Base-by-base conservation (phyloP, 1,284 basidiomycete genomes). In the Rugosomyces carneus region DNA sequence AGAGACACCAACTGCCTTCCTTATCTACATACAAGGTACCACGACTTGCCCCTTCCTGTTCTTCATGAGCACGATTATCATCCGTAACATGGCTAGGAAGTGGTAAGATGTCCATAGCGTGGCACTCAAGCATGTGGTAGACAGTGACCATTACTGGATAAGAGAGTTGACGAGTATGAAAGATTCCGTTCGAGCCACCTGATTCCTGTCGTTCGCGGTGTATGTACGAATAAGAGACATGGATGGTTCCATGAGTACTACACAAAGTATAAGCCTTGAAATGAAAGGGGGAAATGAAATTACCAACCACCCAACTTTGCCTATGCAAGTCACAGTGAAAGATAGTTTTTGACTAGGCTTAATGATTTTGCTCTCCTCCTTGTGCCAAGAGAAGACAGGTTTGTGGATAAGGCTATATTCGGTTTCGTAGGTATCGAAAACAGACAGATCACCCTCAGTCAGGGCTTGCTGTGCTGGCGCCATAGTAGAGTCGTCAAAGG, bases 91-190 rank as follows among this genome's bases (percentile, higher is more conserved):
- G 32, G 19, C 32, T 46, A 15, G 73, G 73, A 55, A 80, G 79
- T 29, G 83, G 80, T 24, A 89, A 67, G 46, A 95, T 71, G 54
- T 89, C 84, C 77, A 96, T 83, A 26, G 75, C 73, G 49, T 84
- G 76, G 57, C 86, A 90, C 59, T 93, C 89, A 32, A 97, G 76
- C 69, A 93, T 93, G 51, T 91, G 88, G 60, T 94, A 94, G 1
- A 98, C 93, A 0, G 91, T 94, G 48, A 96, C 84, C 54, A 89
- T 74, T 48, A 98, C 75, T 5, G 90, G 86, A 59, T 92, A 88
- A 11, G 84, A 80, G 43, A 96, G 64, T 51, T 88, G 87, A 20
- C 94, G 82, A 8, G 89, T 83, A 63, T 91, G 80, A 64, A 97
- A 94, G 47, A 75, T 68, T 15, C 75, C 67, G 1, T 69, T 60